Evolutionary conservation across 176 grass and related monocot species (phyloP), one percentile per base, ranked within the genome.

Genomic region (Saccharum officinarum): DNA sequence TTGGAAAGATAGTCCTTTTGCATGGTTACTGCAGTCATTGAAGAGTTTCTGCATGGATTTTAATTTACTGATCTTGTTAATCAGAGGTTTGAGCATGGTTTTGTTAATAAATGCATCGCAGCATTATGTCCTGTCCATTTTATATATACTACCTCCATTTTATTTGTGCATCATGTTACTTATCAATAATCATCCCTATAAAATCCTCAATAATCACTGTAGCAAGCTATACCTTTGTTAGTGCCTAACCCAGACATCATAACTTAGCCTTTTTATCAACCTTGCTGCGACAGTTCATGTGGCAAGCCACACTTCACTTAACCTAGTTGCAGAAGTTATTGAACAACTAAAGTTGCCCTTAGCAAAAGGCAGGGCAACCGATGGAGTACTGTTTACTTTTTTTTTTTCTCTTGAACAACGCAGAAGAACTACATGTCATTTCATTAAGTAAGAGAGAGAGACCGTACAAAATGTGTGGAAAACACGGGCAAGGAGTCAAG

Each of bases 31-130:
- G 28, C 6, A 45, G 31, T 57, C 34, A 3, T 63, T 26, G 8
- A 75, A 57, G 36, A 78, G 46, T 41, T 77, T 70, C 50, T 71
- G 37, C 62, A 66, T 63, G 30, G 54, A 86, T 64, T 72, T 65
- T 65, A 57, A 73, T 36, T 50, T 61, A 60, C 10, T 39, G 16
- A 46, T 80, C 33, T 86, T 73, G 9, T 41, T 40, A 49, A 40
- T 20, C 7, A 12, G 47, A 79, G 46, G 3, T 49, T 49, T 49
- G 13, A 49, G 13, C 46, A 5, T 49, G 46, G 14, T 49, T 49
- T 49, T 49, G 44, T 49, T 15, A 44, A 44, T 44, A 49, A 49
- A 49, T 14, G 46, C 46, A 49, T 49, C 5, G 46, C 13, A 49
- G 3, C 46, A 49, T 49, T 49, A 49, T 49, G 14, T 49, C 46